Base-by-base conservation (phyloP, 2,329 filamentous ascomycete genomes). In the Seiridium cupressi region DNA sequence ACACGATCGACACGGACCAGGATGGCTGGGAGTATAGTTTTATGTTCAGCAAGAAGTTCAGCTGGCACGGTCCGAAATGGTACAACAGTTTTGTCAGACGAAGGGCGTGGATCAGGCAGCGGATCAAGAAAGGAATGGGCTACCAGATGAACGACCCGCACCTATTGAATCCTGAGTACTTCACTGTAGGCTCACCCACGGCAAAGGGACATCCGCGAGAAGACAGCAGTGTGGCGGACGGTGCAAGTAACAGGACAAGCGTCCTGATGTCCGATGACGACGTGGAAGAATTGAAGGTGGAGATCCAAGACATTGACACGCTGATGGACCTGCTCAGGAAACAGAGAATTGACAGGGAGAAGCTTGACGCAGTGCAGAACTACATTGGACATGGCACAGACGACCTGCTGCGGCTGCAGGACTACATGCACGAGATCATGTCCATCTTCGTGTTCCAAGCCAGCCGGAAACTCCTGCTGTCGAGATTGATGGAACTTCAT, bases 11-110 rank as follows among this genome's bases (percentile, higher is more conserved):
- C 32, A 67, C 75, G 44, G 95, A 98, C 69, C 89, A 94, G 63
- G 91, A 94, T 63, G 95, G 95, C 3, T 99, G 95, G 95, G 90
- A 96, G 72, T 99, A 99, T 75, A 95, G 92, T 13, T 93, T 97
- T 72, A 89, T 91, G 65, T 99, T 98, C 71, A 80, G 81, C 64
- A 86, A 83, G 62, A 80, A 77, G 47, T 92, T 90, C 65, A 86
- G 87, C 3, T 99, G 95, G 95, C 95, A 99, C 74, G 89, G 89
- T 3, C 90, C 91, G 18, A 89, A 87, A 34, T 98, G 94, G 93
- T 97, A 92, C 75, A 94, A 93, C 73, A 96, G 92, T 1, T 99
- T 94, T 71, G 95, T 97, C n/a, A 84, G 95, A 42, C 82, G 95
- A 66, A 84, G 95, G 63, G 87, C 92, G 31, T 99, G 95, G 95